Evolutionary conservation across 331 rosid genomes (phyloP).

Genomic region (Quercus lobata): DNA sequence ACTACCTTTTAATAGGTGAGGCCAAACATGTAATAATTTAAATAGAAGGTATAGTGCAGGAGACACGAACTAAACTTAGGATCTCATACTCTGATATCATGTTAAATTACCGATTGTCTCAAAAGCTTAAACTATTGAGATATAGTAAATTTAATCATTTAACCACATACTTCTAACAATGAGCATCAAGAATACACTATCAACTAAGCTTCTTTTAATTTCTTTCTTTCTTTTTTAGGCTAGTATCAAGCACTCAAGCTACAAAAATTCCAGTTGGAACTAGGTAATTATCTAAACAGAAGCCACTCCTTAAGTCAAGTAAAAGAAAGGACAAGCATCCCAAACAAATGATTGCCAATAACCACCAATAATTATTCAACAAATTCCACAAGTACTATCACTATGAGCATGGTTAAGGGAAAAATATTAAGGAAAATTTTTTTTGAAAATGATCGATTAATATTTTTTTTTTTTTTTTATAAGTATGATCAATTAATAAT

Average conservation of each 20-base stretch:
- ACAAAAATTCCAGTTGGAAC: neutral
- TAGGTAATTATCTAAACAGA: neutral
- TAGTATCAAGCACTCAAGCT: neutral
- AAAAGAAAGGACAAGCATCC: neutral
- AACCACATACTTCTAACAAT: too few relatives aligned
- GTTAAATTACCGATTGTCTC: too few relatives aligned
- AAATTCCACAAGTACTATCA: neutral
- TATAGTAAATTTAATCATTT: too few relatives aligned
- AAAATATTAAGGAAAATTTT: too few relatives aligned
- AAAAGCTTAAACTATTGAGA: too few relatives aligned
- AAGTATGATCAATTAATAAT: neutral
- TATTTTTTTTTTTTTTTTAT: too few relatives aligned
- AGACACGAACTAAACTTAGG: rapidly evolving
- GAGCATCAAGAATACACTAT: neutral
- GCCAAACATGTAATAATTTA: too few relatives aligned
- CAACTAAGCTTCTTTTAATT: neutral
- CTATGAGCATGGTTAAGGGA: neutral
- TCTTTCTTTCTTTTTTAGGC: neutral
- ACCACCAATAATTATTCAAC: neutral
- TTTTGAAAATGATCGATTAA: neutral
- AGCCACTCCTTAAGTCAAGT: neutral
- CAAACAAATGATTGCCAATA: neutral
- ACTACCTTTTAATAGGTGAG: too few relatives aligned
- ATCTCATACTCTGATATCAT: too few relatives aligned
- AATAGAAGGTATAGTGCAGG: too few relatives aligned